Evolutionary conservation across 805 yeast species (phyloP).

Genomic region (Candida krabiensis): DNA sequence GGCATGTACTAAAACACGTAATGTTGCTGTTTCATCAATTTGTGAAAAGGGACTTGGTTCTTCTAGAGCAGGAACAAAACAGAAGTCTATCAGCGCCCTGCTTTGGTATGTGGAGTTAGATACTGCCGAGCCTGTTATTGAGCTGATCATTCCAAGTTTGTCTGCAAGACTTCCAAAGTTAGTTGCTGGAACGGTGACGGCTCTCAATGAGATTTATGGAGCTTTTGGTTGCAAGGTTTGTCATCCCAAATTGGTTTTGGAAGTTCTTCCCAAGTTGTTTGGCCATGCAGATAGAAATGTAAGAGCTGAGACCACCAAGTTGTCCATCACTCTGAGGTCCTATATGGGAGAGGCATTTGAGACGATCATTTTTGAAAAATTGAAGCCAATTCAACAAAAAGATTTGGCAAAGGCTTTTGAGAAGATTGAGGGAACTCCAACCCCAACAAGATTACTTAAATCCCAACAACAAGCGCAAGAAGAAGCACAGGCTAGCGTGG

Average conservation of each 20-base stretch:
- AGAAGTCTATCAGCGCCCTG: conserved; percentile 61
- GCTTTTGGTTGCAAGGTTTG: conserved; percentile 65
- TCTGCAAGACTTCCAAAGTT: conserved; percentile 72
- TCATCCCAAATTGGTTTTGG: conserved; percentile 57
- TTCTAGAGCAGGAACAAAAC: conserved; percentile 70
- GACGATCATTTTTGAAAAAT: conserved; percentile 57
- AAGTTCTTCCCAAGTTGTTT: conserved; percentile 64
- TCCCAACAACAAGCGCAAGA: conserved; percentile 48
- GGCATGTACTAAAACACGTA: conserved; percentile 41
- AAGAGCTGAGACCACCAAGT: conserved; percentile 69
- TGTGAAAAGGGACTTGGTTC: conserved; percentile 85
- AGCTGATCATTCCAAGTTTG: conserved; percentile 61
- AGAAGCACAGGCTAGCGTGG: conserved; percentile 17
- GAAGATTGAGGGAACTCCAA: conserved; percentile 42
- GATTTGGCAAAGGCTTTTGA: conserved; percentile 74
- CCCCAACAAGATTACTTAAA: conserved; percentile 56
- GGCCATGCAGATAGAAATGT: conserved; percentile 87
- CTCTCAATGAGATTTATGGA: conserved; percentile 54
- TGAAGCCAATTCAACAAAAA: conserved; percentile 91
- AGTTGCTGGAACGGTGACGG: conserved; percentile 63
- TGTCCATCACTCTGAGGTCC: conserved; percentile 67
- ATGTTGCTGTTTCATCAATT: conserved; percentile 46
- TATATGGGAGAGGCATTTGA: conserved; percentile 72
- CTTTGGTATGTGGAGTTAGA: conserved; percentile 64
- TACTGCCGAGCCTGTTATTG: conserved; percentile 64